These are phyloP conservation scores for Dalbergia oliveri DNA, from an alignment of 306 rosid genomes.

Conservation along the genomic window DNA sequence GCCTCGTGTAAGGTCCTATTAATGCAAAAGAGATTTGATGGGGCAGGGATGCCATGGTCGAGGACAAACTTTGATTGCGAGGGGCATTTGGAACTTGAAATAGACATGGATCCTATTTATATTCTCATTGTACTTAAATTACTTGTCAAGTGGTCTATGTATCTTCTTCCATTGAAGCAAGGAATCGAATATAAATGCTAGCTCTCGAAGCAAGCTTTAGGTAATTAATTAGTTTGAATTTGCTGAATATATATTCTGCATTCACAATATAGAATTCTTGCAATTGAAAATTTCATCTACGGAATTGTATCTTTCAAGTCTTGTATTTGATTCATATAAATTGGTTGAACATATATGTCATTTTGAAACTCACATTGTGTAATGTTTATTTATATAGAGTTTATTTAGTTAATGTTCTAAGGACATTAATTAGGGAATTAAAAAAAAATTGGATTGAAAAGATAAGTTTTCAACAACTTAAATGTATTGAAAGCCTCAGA, in stretches of 20 bases:
- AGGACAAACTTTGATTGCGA: not conserved
- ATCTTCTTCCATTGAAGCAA: not conserved
- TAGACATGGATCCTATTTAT: not conserved
- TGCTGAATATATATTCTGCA: not conserved
- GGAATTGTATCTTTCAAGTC: not conserved
- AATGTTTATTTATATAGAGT: too few species aligned
- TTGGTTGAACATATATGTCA: too few species aligned
- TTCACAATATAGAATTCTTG: not conserved
- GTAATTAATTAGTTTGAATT: not conserved
- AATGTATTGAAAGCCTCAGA: too few species aligned
- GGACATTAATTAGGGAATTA: too few species aligned
- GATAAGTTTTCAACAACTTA: too few species aligned
- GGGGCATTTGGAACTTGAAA: not conserved
- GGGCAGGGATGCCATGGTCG: constrained; percentile 52
- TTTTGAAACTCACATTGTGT: too few species aligned
- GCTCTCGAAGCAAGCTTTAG: not conserved
- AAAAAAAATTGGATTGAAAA: too few species aligned
- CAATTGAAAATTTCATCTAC: not conserved
- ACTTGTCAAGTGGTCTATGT: not conserved
- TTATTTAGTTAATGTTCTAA: too few species aligned
- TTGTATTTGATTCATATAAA: too few species aligned
- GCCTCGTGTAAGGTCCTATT: constrained; percentile 25
- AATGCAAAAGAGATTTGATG: constrained; percentile 17
- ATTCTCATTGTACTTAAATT: not conserved
- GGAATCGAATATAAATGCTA: not conserved